phyloP scores from a whole-genome alignment of 805 yeast species.

The Hanseniaspora lindneri region DNA sequence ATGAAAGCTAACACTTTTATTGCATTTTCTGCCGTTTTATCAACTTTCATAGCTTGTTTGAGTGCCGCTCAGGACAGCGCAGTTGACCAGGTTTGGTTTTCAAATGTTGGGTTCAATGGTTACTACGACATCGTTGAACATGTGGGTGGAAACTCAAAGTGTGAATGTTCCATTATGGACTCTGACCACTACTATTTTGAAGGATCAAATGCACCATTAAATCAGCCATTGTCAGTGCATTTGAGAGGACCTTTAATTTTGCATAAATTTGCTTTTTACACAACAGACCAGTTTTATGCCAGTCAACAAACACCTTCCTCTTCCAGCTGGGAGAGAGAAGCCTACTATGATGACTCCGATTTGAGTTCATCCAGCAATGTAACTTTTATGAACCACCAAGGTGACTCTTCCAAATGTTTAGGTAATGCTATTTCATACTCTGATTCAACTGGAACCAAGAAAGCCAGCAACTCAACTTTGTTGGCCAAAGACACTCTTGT shows the following conservation, averaged over 20 bases:
- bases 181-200: conserved; percentile 24
- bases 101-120: conserved; percentile 29
- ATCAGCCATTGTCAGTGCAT: conserved; percentile 60
- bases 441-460: conserved; percentile 40
- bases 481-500: conserved; percentile 40
- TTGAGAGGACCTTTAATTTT: conserved; percentile 63
- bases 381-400: conserved; percentile 56
- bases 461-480: conserved; percentile 38
- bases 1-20: too few relatives aligned
- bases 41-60: too few relatives aligned
- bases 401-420: conserved; percentile 47
- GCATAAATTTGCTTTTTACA: conserved; percentile 49
- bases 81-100: conserved; percentile 22
- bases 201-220: conserved; percentile 55
- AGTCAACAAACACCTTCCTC: conserved; percentile 19
- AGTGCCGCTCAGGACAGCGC: too few relatives aligned
- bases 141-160: conserved; percentile 20
- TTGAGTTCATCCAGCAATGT: conserved; percentile 45
- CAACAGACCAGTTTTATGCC: conserved; percentile 30
- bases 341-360: conserved; percentile 44
- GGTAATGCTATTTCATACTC: conserved; percentile 61
- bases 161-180: conserved; percentile 27
- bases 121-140: conserved; percentile 26
- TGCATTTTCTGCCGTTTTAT: too few relatives aligned
- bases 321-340: conserved; percentile 45